Evolutionary conservation across 441 rosid species (phyloP).

Genomic region (Pelargonium citronellum): DNA sequence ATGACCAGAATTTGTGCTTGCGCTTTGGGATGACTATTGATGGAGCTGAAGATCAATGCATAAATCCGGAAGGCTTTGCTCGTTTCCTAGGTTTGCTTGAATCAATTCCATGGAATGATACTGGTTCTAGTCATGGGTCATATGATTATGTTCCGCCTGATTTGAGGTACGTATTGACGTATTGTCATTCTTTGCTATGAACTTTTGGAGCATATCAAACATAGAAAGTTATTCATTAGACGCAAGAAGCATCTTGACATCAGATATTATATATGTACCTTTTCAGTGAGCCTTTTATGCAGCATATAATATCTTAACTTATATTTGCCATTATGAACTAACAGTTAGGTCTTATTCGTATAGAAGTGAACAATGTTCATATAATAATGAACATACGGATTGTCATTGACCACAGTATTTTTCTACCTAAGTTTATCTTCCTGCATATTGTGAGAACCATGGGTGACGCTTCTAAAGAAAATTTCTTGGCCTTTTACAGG

Average conservation of each 20-base stretch:
- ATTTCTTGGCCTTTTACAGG: no score
- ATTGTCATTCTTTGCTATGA: conserved; percentile 14
- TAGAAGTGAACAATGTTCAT: no score
- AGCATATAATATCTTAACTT: background rate
- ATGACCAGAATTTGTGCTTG: conserved; percentile 50
- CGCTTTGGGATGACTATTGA: conserved; percentile 44
- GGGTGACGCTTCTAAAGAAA: no score
- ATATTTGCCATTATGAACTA: conserved; percentile 8
- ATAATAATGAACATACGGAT: no score
- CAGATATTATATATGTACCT: background rate
- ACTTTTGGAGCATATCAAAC: conserved; percentile 9
- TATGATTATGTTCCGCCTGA: conserved; percentile 50
- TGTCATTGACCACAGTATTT: no score
- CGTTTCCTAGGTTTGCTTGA: conserved; percentile 79
- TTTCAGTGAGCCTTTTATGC: background rate
- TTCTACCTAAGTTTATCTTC: no score
- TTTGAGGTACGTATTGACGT: conserved; percentile 44
- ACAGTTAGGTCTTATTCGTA: background rate
- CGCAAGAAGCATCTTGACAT: background rate
- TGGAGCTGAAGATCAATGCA: conserved; percentile 64
- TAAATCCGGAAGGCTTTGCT: conserved; percentile 65
- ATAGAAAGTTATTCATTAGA: conserved; percentile 9
- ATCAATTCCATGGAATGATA: conserved; percentile 72
- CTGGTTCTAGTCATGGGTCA: conserved; percentile 56
- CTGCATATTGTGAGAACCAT: no score